phyloP scores from a whole-genome alignment of 1,284 basidiomycete genomes.

The Heimioporus retisporus region DNA sequence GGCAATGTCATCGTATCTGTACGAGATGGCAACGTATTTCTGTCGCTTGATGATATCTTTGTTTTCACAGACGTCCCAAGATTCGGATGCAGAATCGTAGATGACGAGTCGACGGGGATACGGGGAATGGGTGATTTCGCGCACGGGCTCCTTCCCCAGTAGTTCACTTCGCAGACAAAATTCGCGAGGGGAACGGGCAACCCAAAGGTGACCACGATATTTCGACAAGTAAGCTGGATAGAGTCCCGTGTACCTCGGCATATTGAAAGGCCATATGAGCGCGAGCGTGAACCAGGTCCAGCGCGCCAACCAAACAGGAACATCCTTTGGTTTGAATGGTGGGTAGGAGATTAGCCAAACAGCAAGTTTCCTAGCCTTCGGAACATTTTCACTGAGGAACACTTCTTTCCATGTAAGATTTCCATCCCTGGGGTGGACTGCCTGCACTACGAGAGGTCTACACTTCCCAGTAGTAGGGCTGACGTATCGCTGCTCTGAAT shows the following conservation, averaged over 20 bases:
- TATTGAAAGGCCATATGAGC: slow-evolving; percentile 25
- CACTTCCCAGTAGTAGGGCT: slow-evolving; percentile 36
- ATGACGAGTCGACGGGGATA: slow-evolving; percentile 31
- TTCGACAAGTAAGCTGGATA: slow-evolving; percentile 31
- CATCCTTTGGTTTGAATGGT: slow-evolving; percentile 19
- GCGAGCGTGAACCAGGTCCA: slow-evolving; percentile 3
- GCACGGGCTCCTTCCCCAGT: slow-evolving; percentile 15
- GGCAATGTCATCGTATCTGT: slow-evolving; percentile 27
- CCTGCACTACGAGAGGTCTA: slow-evolving; percentile 34
- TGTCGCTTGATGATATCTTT: slow-evolving; percentile 19
- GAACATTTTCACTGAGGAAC: slow-evolving; percentile 2
- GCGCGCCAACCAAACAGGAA: slow-evolving; percentile 21
- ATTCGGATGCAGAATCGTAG: slow-evolving; percentile 8
- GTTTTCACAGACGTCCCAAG: slow-evolving; percentile 20
- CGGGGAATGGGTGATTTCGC: slow-evolving; percentile 25
- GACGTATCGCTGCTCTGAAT: slow-evolving; percentile 29
- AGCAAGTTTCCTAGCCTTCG: slow-evolving; percentile 25
- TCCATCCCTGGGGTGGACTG: slow-evolving; percentile 18
- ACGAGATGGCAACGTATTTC: slow-evolving; percentile 36
- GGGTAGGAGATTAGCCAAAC: slow-evolving; percentile 25
- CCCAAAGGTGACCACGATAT: slow-evolving; percentile 38
- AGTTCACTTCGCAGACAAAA: slow-evolving; percentile 28
- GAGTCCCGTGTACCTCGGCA: slow-evolving; percentile 9
- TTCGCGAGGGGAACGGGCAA: slow-evolving; percentile 33
- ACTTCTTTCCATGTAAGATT: slow-evolving; percentile 2